A percentile compares a stretch with the other conserved stretches of the same genome.
phyloP scores from a whole-genome alignment of 441 rosid genomes.

The Melastoma candidum region DNA sequence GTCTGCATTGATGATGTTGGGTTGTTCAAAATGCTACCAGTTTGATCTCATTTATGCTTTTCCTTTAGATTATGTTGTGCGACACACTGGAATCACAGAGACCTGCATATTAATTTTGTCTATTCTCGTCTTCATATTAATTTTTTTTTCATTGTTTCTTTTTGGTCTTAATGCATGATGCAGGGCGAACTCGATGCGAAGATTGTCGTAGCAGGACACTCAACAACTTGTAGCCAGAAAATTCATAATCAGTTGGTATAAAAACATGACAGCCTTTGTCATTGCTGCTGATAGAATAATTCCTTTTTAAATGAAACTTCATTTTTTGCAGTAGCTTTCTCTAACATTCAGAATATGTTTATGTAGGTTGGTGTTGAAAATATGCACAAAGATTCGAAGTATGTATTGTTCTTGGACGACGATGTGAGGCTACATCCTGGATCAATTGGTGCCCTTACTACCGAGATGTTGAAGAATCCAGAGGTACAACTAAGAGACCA shows the following conservation, averaged over 20 bases:
- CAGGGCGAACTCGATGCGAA: conserved; percentile 81
- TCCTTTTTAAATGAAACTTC: too few species aligned
- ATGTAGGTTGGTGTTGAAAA: conserved; percentile 86
- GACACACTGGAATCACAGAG: too few species aligned
- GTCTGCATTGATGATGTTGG: neutral
- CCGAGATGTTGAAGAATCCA: conserved; percentile 90
- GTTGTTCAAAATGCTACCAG: neutral
- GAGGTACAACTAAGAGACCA: conserved; percentile 39
- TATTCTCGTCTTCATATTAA: neutral
- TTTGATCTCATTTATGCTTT: neutral
- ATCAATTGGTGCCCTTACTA: conserved; percentile 84
- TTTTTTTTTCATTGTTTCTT: conserved; percentile 10
- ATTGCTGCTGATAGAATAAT: too few species aligned
- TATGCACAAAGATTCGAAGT: conserved; percentile 85
- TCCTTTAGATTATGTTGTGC: too few species aligned
- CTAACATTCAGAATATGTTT: conserved; percentile 12
- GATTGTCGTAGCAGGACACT: conserved; percentile 79
- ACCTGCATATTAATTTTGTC: too few species aligned
- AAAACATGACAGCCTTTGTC: conserved; percentile 13
- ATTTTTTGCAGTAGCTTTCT: conserved; percentile 1
- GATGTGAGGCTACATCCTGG: conserved; percentile 99
- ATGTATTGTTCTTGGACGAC: conserved; percentile 92
- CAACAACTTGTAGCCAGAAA: conserved; percentile 98
- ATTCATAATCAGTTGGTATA: conserved; percentile 95
- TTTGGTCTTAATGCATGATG: conserved; percentile 10